These are phyloP conservation scores for Aureobasidium namibiae DNA, from an alignment of 2,329 filamentous ascomycete genomes.

Conservation along the genomic window DNA sequence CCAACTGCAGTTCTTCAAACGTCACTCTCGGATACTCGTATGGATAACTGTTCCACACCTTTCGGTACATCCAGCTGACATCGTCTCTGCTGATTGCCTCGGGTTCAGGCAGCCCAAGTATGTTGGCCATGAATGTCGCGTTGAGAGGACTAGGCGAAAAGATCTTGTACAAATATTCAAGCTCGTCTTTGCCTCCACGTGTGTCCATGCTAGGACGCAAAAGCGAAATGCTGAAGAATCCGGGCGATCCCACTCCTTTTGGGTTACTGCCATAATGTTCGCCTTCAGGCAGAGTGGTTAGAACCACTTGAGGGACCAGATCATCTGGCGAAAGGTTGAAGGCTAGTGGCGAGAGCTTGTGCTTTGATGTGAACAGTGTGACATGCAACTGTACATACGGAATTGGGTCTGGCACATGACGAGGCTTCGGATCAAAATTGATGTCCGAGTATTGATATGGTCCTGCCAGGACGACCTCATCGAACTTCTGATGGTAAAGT, in stretches of 20 bases:
- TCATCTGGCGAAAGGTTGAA: conserved; percentile 59
- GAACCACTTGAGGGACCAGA: conserved; percentile 61
- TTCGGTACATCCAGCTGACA: conserved; percentile 70
- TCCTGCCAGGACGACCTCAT: conserved; percentile 73
- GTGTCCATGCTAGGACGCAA: conserved; percentile 55
- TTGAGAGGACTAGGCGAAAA: conserved; percentile 50
- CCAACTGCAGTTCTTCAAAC: conserved; percentile 72
- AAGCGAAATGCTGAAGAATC: conserved; percentile 81
- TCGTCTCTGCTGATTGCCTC: conserved; percentile 28
- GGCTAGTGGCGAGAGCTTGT: conserved; percentile 59
- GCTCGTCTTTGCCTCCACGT: conserved; percentile 16
- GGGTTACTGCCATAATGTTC: conserved; percentile 43
- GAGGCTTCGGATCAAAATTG: conserved; percentile 34
- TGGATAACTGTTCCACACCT: conserved; percentile 79
- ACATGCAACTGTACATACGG: conserved; percentile 83
- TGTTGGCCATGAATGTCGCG: conserved; percentile 37
- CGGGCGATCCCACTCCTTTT: conserved; percentile 58
- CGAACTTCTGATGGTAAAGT: conserved; percentile 41
- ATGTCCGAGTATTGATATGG: conserved; percentile 78
- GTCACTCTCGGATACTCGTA: conserved; percentile 74
- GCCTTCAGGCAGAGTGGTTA: conserved; percentile 67
- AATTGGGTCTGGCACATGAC: conserved; percentile 60
- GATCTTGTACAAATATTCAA: conserved; percentile 58
- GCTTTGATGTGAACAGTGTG: conserved; percentile 75
- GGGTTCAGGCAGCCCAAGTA: conserved; percentile 35